These are phyloP conservation scores for Trebouxia gelatinosa DNA, from an alignment of 163 green algal species.

Conservation along the genomic window DNA sequence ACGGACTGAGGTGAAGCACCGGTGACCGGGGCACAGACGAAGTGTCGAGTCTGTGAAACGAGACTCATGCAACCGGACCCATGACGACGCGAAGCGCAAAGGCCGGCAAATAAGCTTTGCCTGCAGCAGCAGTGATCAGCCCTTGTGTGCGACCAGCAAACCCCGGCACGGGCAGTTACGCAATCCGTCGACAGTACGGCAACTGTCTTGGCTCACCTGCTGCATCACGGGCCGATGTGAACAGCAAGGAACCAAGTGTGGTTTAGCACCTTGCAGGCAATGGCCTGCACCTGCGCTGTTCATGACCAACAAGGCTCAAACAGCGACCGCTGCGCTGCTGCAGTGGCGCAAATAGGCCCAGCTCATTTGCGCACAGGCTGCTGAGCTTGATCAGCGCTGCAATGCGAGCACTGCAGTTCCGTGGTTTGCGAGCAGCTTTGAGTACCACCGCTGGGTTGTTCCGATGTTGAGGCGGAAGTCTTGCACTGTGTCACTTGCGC, in stretches of 20 bases:
- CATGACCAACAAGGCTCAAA: neutral
- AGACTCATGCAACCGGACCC: neutral
- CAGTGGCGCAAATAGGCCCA: neutral
- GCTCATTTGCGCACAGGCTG: neutral
- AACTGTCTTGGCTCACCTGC: neutral
- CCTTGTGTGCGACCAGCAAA: conserved; percentile 4
- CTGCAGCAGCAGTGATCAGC: neutral
- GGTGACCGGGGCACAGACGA: neutral
- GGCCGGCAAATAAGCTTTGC: conserved; percentile 4
- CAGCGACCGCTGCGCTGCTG: neutral
- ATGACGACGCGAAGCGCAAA: neutral
- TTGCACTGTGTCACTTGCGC: neutral
- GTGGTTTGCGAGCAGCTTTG: too few relatives aligned
- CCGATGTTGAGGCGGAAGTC: neutral
- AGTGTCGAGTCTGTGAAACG: neutral
- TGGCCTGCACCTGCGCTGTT: neutral
- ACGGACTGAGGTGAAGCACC: neutral
- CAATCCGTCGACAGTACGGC: neutral
- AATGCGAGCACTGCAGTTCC: neutral
- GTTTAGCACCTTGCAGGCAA: neutral
- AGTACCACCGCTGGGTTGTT: too few relatives aligned
- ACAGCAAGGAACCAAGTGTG: neutral
- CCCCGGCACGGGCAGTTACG: neutral
- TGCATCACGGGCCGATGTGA: conserved; percentile 2
- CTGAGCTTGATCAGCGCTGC: neutral